phyloP scores from a whole-genome alignment of 768 basidiomycete species.

The Asterophora lycoperdoides region DNA sequence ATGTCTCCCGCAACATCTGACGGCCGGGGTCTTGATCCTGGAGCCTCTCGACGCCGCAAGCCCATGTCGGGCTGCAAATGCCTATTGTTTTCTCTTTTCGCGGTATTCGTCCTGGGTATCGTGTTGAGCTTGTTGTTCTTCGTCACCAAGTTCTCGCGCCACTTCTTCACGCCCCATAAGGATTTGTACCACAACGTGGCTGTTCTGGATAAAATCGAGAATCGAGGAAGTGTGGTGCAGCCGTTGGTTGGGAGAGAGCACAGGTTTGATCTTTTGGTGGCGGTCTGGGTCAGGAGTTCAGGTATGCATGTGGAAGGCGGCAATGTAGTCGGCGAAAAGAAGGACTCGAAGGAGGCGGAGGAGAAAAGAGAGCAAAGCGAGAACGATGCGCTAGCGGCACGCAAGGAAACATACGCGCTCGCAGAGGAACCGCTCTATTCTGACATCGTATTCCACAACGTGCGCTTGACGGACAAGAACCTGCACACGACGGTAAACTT shows the following conservation, averaged over 20 bases:
- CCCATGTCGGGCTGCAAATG: constrained; percentile 14
- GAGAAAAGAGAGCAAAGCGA: neutral
- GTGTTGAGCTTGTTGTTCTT: neutral
- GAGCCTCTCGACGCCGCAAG: constrained; percentile 5
- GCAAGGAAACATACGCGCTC: too few species aligned
- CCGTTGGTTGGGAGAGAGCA: constrained; percentile 22
- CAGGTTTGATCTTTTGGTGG: constrained; percentile 25
- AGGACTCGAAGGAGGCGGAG: too few species aligned
- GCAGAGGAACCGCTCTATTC: constrained; percentile 21
- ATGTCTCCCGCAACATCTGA: too few species aligned
- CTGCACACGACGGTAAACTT: constrained; percentile 20
- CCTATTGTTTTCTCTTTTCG: neutral
- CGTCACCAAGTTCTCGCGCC: neutral
- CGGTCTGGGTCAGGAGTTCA: constrained; percentile 22
- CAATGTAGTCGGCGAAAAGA: neutral
- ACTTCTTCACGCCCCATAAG: neutral
- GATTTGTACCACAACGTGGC: neutral
- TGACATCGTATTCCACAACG: constrained; percentile 21
- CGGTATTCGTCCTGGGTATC: neutral
- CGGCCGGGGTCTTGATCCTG: constrained; percentile 14
- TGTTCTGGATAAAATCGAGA: neutral
- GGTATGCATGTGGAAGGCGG: neutral
- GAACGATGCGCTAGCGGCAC: constrained; percentile 17
- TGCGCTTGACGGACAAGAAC: constrained; percentile 21
- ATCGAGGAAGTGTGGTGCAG: constrained; percentile 14